Percentiles rank a stretch among this genome's conserved stretches.
Evolutionary conservation across 148 eudicot species (phyloP).

Genomic region (Camellia japonica): DNA sequence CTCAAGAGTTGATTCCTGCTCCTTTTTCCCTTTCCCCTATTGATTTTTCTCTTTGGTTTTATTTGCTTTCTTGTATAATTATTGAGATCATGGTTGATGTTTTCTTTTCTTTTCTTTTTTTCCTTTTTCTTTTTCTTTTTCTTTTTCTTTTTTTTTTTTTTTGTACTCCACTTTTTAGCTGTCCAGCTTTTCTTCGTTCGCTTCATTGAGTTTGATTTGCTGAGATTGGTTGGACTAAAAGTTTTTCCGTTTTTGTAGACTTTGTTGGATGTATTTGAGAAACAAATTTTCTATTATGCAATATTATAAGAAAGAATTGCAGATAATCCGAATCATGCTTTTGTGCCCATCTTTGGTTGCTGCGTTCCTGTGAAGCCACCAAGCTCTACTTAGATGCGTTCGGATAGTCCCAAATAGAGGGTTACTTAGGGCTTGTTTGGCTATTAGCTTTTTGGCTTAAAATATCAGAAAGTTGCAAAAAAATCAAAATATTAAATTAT

Average conservation of each 20-base stretch:
- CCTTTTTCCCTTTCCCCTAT: not conserved
- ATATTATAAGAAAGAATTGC: not conserved
- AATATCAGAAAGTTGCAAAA: too few species aligned
- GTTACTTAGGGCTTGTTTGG: too few species aligned
- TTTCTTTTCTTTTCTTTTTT: not conserved
- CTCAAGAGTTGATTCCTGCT: slow-evolving; percentile 44
- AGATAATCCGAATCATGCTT: not conserved
- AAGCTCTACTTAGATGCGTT: too few species aligned
- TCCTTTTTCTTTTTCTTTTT: not conserved
- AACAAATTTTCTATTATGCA: not conserved
- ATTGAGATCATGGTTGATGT: not conserved
- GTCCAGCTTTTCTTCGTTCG: not conserved
- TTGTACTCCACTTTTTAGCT: not conserved
- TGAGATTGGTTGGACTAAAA: not conserved
- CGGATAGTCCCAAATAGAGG: too few species aligned
- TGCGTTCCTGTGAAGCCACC: too few species aligned
- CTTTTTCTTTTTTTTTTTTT: not conserved
- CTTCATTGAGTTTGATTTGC: not conserved
- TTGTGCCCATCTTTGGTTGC: too few species aligned
- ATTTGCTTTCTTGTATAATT: slow-evolving; percentile 8
- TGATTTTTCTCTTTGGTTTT: not conserved
- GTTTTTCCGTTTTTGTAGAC: not conserved
- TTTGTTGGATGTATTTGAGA: not conserved
- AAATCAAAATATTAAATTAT: too few species aligned
- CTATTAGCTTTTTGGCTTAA: too few species aligned